A percentile compares a stretch with the other conserved stretches of the same genome.
These are phyloP conservation scores for Spencermartinsiella europaea DNA, from an alignment of 805 yeast species.

Conservation along the genomic window DNA sequence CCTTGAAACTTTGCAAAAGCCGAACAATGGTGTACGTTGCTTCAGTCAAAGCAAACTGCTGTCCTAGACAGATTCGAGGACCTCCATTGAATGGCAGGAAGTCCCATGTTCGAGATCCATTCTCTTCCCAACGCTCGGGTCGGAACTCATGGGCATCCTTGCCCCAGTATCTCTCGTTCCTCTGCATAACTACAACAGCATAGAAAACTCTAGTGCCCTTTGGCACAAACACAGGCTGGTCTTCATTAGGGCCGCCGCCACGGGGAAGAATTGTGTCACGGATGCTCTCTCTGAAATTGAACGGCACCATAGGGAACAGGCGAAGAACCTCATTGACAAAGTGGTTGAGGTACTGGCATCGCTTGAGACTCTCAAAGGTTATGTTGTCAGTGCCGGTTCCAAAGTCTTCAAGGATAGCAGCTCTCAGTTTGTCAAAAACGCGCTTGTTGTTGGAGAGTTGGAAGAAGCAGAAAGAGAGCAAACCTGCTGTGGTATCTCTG, in stretches of 20 bases:
- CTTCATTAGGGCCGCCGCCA: slow-evolving; percentile 45
- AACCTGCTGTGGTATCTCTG: slow-evolving; percentile 51
- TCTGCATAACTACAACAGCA: slow-evolving; percentile 41
- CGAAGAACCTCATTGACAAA: slow-evolving; percentile 47
- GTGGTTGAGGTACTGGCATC: slow-evolving; percentile 42
- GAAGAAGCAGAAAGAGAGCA: slow-evolving; percentile 41
- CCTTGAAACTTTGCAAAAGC: slow-evolving; percentile 28
- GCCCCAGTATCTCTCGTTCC: slow-evolving; percentile 39
- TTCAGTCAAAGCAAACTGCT: slow-evolving; percentile 52
- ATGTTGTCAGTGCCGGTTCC: slow-evolving; percentile 27
- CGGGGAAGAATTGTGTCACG: slow-evolving; percentile 46
- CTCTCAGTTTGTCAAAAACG: slow-evolving; percentile 33
- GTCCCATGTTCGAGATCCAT: slow-evolving; percentile 38
- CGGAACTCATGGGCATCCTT: slow-evolving; percentile 39
- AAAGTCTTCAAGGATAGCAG: slow-evolving; percentile 35
- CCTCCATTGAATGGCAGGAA: slow-evolving; percentile 53
- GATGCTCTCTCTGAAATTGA: slow-evolving; percentile 42
- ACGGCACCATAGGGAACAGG: slow-evolving; percentile 49
- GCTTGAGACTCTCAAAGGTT: slow-evolving; percentile 46
- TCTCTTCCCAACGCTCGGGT: slow-evolving; percentile 44
- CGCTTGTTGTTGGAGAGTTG: slow-evolving; percentile 40
- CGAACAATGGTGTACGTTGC: slow-evolving; percentile 42
- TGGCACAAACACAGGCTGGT: slow-evolving; percentile 37
- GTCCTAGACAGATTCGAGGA: slow-evolving; percentile 51
- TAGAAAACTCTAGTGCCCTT: slow-evolving; percentile 42